Evolutionary conservation across 371 early-diverging fungal species (phyloP), one percentile per base, ranked within the genome.

Genomic region (Haplosporangium sp.): DNA sequence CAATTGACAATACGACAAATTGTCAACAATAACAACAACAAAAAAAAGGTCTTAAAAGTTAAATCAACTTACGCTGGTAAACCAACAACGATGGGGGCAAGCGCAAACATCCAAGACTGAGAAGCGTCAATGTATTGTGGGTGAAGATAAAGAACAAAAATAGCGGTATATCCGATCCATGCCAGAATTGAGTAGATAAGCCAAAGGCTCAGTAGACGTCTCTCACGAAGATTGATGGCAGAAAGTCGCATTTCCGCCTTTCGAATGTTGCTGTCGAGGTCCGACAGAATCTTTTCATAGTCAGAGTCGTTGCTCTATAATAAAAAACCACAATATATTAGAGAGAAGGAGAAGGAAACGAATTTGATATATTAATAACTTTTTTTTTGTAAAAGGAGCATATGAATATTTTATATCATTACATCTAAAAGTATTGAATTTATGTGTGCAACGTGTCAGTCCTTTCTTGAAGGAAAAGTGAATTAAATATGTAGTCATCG

Each of bases 251-350:
- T 65, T 76, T 95, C 94, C 2, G 94, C 90, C 61, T 86, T 89
- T 71, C 89, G 85, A 63, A 96, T 94, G 37, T 92, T 88, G 50
- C 84, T 87, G 82, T 95, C 96, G 10, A 96, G 86, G 48, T 89
- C 90, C 4, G 92, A 91, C 6, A 96, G 87, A 38, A 95, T 88
- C 75, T 92, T 87, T 85, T 96, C 96, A 77, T 90, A 96, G 81
- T 94, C 93, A 57, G 86, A 85, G 50, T 92, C 88, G 61, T 85
- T 69, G 66, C 71, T 67, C 79, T 84, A 68, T 84, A 68, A 17
- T 15, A 48, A 37, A 40, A 44, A n/a, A n/a, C 17, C 27, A 61
- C 9, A 47, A 1, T 50, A 20, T 27, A 20, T 42, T 15, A 65
- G 20, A 59, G 63, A 44, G 50, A 13, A 60, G 40, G 9, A 38